phyloP scores from a whole-genome alignment of 331 rosid genomes.

The Cucumis variabilis region DNA sequence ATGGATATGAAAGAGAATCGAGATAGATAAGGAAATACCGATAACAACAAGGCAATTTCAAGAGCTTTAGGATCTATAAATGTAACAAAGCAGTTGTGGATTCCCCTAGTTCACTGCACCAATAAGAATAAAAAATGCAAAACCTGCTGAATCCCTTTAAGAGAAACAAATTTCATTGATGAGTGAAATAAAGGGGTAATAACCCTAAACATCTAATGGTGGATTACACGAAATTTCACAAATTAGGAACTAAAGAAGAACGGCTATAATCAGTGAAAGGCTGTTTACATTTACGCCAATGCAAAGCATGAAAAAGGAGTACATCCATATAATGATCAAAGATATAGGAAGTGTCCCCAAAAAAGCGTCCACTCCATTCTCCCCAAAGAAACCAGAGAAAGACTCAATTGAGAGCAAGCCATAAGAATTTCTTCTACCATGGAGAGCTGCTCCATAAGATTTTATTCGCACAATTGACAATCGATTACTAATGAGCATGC shows the following conservation, averaged over 20 bases:
- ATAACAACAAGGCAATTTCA: constrained; percentile 85
- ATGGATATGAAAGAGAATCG: constrained; percentile 34
- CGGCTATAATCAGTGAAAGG: neutral
- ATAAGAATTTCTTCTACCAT: neutral
- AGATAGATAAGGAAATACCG: constrained; percentile 56
- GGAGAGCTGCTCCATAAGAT: too few relatives aligned
- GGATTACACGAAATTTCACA: neutral
- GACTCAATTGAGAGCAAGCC: neutral
- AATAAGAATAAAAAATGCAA: constrained; percentile 22
- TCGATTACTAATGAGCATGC: neutral
- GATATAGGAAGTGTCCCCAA: neutral
- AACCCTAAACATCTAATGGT: neutral
- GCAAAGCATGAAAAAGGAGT: neutral
- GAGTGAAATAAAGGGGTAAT: constrained; percentile 1
- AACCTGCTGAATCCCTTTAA: neutral
- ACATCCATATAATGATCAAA: neutral
- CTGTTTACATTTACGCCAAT: neutral
- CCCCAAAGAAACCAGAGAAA: neutral
- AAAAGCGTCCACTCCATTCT: neutral
- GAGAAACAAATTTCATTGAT: neutral
- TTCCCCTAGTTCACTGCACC: constrained; percentile 75
- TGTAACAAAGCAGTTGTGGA: constrained; percentile 90
- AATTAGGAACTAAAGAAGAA: neutral
- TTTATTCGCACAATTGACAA: too few relatives aligned
- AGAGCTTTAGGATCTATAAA: constrained; percentile 94